Percentiles rank a stretch among this genome's conserved stretches.
Conservation (phyloP, 106 monocot genomes). For the Hemerocallis citrina region DNA sequence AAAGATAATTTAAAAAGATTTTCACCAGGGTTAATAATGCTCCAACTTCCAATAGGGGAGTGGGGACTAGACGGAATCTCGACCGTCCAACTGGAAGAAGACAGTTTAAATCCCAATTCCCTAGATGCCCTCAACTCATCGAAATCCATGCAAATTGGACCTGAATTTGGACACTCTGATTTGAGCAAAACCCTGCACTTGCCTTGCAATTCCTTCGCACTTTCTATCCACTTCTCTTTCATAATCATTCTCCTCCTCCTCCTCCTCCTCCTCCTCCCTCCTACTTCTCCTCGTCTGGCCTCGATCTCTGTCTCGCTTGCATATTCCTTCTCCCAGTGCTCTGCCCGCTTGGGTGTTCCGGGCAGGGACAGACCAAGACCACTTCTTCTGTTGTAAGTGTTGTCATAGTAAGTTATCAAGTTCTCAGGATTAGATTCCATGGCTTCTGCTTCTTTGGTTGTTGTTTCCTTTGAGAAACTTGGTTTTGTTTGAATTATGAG, state of each 20-base stretch:
- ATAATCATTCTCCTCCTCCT: background rate
- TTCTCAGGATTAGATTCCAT: too few species aligned
- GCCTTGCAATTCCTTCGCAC: background rate
- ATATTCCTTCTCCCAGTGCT: constrained; percentile 8
- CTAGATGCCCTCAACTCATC: constrained; percentile 26
- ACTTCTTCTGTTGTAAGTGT: too few species aligned
- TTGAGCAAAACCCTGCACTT: constrained; percentile 10
- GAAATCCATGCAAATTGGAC: constrained; percentile 22
- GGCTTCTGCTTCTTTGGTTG: too few species aligned
- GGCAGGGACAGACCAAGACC: too few species aligned
- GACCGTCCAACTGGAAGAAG: constrained; percentile 29
- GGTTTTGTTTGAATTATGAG: too few species aligned
- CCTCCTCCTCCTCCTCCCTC: constrained; percentile 1
- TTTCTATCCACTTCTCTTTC: background rate
- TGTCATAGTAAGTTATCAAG: too few species aligned
- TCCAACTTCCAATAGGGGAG: constrained; percentile 9
- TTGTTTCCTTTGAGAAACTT: too few species aligned
- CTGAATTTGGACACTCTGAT: constrained; percentile 1
- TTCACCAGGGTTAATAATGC: constrained; percentile 16
- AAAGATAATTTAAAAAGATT: background rate
- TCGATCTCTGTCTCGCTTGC: constrained; percentile 21
- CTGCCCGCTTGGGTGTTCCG: too few species aligned
- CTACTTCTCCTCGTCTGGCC: background rate
- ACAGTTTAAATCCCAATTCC: constrained; percentile 23
- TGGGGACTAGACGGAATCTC: constrained; percentile 13